A percentile compares a stretch with the other conserved stretches of the same genome.
Evolutionary conservation across 352 stramenopile genomes (phyloP).

Genomic region (Globisporangium spiculum): DNA sequence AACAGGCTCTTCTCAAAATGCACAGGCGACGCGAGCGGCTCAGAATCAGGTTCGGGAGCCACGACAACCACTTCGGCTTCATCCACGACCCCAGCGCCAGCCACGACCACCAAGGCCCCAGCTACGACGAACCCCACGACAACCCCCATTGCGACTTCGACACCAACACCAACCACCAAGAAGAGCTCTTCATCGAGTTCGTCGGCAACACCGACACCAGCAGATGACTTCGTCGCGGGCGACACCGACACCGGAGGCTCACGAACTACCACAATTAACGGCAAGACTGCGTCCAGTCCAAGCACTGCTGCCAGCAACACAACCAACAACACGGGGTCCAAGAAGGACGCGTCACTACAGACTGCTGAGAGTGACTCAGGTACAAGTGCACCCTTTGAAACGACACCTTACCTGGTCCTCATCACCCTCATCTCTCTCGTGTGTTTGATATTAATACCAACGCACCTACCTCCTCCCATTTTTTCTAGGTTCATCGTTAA

Average conservation of each 20-base stretch:
- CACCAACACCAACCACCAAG: background rate
- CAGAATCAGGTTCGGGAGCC: background rate
- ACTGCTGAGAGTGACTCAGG: background rate
- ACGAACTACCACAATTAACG: background rate
- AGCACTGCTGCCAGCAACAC: background rate
- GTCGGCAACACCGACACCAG: background rate
- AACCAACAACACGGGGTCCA: background rate
- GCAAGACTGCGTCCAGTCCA: background rate
- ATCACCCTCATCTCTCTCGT: background rate
- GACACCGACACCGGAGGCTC: background rate
- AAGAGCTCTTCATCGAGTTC: slow-evolving; percentile 3
- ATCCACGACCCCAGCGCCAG: background rate
- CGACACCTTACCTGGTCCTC: background rate
- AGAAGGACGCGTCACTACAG: background rate
- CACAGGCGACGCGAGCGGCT: background rate
- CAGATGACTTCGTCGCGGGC: background rate
- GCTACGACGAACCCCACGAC: background rate
- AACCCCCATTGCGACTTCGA: background rate
- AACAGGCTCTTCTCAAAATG: background rate
- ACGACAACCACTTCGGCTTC: background rate
- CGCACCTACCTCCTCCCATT: background rate
- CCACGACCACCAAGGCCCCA: background rate
- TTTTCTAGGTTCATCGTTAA: background rate
- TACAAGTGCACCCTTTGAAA: background rate
- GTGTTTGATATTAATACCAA: background rate